These are phyloP conservation scores for Lepraria neglecta DNA, from an alignment of 495 filamentous ascomycete genomes.

Conservation along the genomic window DNA sequence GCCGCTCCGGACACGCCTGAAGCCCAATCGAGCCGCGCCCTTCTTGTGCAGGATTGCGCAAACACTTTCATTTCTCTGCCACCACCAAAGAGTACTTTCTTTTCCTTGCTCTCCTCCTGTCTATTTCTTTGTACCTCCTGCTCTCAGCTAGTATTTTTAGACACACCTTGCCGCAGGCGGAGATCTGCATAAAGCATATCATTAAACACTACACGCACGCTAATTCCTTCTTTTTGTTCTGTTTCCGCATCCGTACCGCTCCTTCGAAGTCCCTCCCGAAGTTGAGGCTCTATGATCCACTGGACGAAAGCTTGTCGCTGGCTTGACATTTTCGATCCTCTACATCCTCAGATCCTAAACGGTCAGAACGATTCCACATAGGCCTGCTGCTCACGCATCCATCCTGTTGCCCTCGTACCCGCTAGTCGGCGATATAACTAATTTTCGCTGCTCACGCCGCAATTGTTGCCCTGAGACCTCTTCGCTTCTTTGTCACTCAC, in stretches of 20 bases:
- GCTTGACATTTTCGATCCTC: constrained; percentile 4
- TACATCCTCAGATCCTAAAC: not conserved
- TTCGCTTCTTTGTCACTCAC: constrained; percentile 5
- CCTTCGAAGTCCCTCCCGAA: not conserved
- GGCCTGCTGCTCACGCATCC: not conserved
- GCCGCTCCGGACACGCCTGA: constrained; percentile 6
- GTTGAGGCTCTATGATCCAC: not conserved
- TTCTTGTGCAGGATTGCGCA: constrained; percentile 1
- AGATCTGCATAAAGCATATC: constrained; percentile 11
- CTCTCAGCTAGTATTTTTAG: constrained; percentile 9
- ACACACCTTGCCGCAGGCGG: constrained; percentile 6
- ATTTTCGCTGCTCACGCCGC: not conserved
- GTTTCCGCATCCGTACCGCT: constrained; percentile 5
- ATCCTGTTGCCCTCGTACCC: not conserved
- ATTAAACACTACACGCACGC: not conserved
- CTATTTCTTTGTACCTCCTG: constrained; percentile 8
- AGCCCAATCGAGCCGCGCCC: constrained; percentile 8
- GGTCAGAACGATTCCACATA: not conserved
- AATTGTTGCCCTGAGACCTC: not conserved
- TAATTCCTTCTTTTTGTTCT: constrained; percentile 8
- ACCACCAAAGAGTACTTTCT: not conserved
- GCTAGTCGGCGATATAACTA: not conserved
- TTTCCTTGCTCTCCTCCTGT: not conserved
- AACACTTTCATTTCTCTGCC: not conserved
- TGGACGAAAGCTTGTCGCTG: constrained; percentile 5